Base-by-base conservation (phyloP, 257 asterid genomes). In the Primulina eburnea region DNA sequence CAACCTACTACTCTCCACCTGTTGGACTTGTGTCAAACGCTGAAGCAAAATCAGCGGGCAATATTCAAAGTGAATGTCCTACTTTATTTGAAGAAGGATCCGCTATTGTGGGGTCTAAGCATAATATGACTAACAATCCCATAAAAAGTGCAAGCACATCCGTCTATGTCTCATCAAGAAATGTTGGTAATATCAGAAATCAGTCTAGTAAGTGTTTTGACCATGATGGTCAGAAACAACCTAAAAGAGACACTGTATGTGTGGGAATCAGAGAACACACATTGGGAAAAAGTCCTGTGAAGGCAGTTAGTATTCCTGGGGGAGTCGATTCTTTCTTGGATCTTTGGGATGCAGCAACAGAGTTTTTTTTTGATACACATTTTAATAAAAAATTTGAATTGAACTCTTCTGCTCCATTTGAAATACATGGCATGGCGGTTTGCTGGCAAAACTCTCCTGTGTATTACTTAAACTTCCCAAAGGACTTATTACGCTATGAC, bases 381-480 rank as follows among this genome's bases (percentile, higher is more conserved):
- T 93, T 82, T 70, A 86, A 74, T 60, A 93, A 84, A 82, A 83
- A 79, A 75, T 86, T 96, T 75, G 95, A 83, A 64, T 67, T 87
- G 71, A 86, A 79, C 78, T 68, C 86, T 70, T 66, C 63, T 60
- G 78, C 86, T 69, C 92, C 96, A 71, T 90, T 89, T 78, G 99
- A 93, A 80, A 76, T 93, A 75, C 90, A 87, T 65, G 99, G 99
- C 72, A 82, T 93, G 56, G 95, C 96, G 69, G 71, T 93, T 82
- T 90, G 97, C 77, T 93, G 97, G 99, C 88, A 86, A 60, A 79
- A 79, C 43, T 90, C 97, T 65, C 92, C 97, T 29, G 96, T 93
- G 60, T 90, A 90, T 80, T 93, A 93, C 80, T 67, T 93, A 61
- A 87, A 79, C 81, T 67, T 93, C 80, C 92, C 96, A 21, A 93